Evolutionary conservation across 1,284 basidiomycete genomes (phyloP).

Genomic region (Fomes fomentarius): DNA sequence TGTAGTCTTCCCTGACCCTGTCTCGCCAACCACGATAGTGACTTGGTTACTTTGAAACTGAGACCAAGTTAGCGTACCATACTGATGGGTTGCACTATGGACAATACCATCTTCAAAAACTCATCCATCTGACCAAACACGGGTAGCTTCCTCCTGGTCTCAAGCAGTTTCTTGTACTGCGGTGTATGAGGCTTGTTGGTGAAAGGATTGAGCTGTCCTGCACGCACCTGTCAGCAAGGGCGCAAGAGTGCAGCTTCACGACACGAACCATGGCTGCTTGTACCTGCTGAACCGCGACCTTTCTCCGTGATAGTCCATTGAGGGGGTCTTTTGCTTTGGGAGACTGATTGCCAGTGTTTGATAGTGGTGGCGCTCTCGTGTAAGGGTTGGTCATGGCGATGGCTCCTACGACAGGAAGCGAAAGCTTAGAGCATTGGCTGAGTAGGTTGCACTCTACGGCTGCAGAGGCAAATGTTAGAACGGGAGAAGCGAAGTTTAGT

Average conservation of each 20-base stretch:
- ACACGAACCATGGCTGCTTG: slow-evolving; percentile 48
- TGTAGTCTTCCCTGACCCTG: slow-evolving; percentile 97
- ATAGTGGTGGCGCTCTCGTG: slow-evolving; percentile 26
- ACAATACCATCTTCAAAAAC: slow-evolving; percentile 81
- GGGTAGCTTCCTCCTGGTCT: slow-evolving; percentile 85
- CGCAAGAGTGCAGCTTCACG: too few relatives aligned
- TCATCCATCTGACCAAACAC: slow-evolving; percentile 94
- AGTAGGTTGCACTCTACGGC: too few relatives aligned
- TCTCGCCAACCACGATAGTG: slow-evolving; percentile 97
- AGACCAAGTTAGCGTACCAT: neutral
- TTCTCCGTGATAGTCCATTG: slow-evolving; percentile 60
- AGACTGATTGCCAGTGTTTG: slow-evolving; percentile 6
- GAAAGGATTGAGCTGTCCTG: slow-evolving; percentile 92
- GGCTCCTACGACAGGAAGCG: too few relatives aligned
- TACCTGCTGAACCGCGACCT: slow-evolving; percentile 41
- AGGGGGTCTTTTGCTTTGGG: slow-evolving; percentile 43
- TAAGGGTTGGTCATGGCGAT: too few relatives aligned
- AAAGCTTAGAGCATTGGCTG: too few relatives aligned
- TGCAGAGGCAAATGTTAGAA: too few relatives aligned
- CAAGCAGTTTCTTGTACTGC: slow-evolving; percentile 88
- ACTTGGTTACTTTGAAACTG: slow-evolving; percentile 89
- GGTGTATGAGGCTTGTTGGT: slow-evolving; percentile 77
- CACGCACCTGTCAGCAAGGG: too few relatives aligned
- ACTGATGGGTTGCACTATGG: too few relatives aligned
- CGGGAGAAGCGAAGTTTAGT: too few relatives aligned